A percentile compares a stretch with the other conserved stretches of the same genome.
Conservation (phyloP, 2,329 filamentous ascomycete genomes). For the Metarhizium rileyi region DNA sequence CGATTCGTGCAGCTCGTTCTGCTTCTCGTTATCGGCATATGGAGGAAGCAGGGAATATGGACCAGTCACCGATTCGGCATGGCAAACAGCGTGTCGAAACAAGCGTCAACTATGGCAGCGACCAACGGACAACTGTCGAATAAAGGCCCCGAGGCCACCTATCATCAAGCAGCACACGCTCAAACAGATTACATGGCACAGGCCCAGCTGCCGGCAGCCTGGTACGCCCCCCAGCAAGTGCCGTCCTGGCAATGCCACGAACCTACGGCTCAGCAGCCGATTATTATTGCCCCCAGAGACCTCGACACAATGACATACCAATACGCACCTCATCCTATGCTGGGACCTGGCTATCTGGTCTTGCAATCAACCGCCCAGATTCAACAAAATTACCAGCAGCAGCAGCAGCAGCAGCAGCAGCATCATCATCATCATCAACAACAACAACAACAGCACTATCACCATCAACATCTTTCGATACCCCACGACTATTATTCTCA, state of each 20-base stretch:
- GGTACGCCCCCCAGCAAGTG: conserved; percentile 1
- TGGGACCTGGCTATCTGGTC: conserved; percentile 9
- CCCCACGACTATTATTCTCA: neutral
- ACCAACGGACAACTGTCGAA: conserved; percentile 1
- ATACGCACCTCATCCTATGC: conserved; percentile 6
- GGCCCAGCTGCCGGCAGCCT: neutral
- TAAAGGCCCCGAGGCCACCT: conserved; percentile 2
- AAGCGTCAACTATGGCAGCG: conserved; percentile 3
- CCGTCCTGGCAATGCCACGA: conserved; percentile 4
- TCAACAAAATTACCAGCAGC: conserved; percentile 1
- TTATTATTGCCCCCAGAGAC: conserved; percentile 1
- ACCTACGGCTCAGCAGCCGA: neutral
- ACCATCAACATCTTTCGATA: neutral
- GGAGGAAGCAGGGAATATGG: conserved; percentile 7
- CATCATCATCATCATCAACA: neutral
- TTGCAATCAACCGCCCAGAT: conserved; percentile 4
- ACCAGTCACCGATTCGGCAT: conserved; percentile 6
- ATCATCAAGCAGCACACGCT: neutral
- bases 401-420: conserved; percentile 2
- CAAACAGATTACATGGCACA: neutral
- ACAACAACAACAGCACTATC: neutral
- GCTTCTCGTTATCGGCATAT: conserved; percentile 6
- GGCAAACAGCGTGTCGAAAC: neutral
- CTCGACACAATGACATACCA: conserved; percentile 6
- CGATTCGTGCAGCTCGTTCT: conserved; percentile 3